Evolutionary conservation across 2,329 filamentous ascomycete genomes (phyloP), one percentile per base, ranked within the genome.

Genomic region (Fusarium aywerte): DNA sequence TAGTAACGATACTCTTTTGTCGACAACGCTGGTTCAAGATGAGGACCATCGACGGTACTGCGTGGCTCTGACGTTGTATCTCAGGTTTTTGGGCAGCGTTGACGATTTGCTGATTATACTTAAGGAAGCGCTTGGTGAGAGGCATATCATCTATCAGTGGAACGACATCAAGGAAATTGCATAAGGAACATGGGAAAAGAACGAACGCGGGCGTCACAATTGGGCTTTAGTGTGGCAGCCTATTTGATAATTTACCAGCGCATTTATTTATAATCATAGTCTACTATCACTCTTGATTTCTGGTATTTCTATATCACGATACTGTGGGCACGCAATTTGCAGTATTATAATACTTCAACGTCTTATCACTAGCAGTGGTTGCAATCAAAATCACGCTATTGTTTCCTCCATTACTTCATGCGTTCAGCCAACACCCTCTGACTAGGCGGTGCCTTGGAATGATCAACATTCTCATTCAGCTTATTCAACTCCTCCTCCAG

Each of bases 41-140:
- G 79, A 81, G 48, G 68, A 79, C 4, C 83, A 83, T 39, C 75
- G 82, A 5, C 74, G 76, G 16, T 84, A 82, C 62, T 84, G 82
- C 36, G 80, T 83, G 7, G 82, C 79, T 1, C 52, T 84, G 16
- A 80, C 77, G 10, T 67, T 79, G 4, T 83, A 83, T 52, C 56
- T 84, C 4, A 78, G 78, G 50, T 81, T 84, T 25, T 48, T 84
- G 27, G 73, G 74, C 0, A 71, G 76, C 1, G 70, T 83, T 9
- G 82, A 84, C 69, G 81, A 83, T 31, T 57, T 84, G 52, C 77
- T 84, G 4, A 62, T 81, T 16, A 72, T 80, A 0, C 71, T 84
- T 29, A 84, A 84, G 72, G 74, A 70, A 7, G 76, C 75, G 1
- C 49, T 84, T 42, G 82, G 83, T 0, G 82, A 84, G 71, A 66